Evolutionary conservation across 305 asterid species (phyloP).

Genomic region (Fraxinus sp.): DNA sequence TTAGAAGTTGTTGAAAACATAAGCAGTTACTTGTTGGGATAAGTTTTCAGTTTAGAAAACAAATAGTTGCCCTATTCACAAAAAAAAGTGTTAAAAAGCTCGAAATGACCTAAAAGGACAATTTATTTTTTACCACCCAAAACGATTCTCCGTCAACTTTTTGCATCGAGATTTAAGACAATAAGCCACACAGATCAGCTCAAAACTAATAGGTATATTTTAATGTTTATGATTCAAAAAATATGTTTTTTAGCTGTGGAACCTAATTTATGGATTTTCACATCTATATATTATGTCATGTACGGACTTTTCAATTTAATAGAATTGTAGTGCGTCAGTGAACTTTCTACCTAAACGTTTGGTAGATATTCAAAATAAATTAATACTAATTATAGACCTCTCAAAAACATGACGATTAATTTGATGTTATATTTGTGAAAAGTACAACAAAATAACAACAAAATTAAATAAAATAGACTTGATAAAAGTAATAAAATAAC

Average conservation of each 20-base stretch:
- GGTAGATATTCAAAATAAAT: background rate
- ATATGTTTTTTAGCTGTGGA: background rate
- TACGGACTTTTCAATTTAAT: background rate
- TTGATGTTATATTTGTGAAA: background rate
- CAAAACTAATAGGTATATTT: background rate
- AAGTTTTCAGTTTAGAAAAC: background rate
- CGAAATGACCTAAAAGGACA: background rate
- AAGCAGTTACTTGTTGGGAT: background rate
- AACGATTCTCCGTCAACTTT: background rate
- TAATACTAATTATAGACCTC: background rate
- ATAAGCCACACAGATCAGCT: background rate
- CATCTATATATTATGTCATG: background rate
- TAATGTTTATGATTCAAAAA: background rate
- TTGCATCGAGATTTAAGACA: background rate
- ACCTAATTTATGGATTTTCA: constrained; percentile 8
- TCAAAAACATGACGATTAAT: background rate
- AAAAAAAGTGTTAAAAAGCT: background rate
- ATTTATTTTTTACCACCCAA: background rate
- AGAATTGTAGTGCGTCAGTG: background rate
- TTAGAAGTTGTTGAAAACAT: background rate
- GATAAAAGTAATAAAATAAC: background rate
- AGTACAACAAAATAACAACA: background rate
- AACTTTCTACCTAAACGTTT: background rate
- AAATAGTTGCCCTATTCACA: background rate
- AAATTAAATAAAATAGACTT: background rate